A percentile compares a stretch with the other conserved stretches of the same genome.
Conservation (phyloP, 345 rosid species). For the Turnera subulata region DNA sequence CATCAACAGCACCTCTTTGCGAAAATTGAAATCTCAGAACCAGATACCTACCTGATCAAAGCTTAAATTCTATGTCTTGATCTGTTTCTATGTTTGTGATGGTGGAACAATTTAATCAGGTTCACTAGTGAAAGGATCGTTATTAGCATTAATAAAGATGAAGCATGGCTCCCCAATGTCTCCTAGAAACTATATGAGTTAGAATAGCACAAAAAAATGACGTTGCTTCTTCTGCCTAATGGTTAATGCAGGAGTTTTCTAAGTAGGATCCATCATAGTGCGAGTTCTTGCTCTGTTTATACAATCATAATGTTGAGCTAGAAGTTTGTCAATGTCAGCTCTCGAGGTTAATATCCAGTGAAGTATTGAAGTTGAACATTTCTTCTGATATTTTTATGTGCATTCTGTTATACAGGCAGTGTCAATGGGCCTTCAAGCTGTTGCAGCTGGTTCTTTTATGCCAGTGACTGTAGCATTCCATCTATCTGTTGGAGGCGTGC, state of each 20-base stretch:
- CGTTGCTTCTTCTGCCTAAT: neutral
- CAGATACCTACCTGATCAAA: too few species aligned
- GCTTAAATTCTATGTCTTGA: too few species aligned
- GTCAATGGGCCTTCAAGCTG: conserved; percentile 69
- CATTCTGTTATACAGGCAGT: conserved; percentile 43
- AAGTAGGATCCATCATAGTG: neutral
- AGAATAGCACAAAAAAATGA: neutral
- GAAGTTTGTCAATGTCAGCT: neutral
- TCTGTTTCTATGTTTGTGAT: too few species aligned
- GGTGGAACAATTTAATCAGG: too few species aligned
- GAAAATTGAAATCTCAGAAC: too few species aligned
- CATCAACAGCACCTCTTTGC: too few species aligned
- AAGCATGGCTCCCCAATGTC: too few species aligned
- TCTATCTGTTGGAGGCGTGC: conserved; percentile 88
- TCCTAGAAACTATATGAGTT: too few species aligned
- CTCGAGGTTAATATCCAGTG: too few species aligned
- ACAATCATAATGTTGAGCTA: neutral
- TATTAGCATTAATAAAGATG: too few species aligned
- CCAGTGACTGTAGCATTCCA: conserved; percentile 49
- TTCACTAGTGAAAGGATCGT: too few species aligned
- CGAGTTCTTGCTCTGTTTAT: neutral
- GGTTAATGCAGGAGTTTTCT: neutral
- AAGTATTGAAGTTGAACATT: too few species aligned
- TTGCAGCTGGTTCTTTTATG: conserved; percentile 59
- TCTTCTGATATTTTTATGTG: neutral